These are phyloP conservation scores for Mortierella claussenii DNA, from an alignment of 192 early-diverging fungal species.

Conservation along the genomic window DNA sequence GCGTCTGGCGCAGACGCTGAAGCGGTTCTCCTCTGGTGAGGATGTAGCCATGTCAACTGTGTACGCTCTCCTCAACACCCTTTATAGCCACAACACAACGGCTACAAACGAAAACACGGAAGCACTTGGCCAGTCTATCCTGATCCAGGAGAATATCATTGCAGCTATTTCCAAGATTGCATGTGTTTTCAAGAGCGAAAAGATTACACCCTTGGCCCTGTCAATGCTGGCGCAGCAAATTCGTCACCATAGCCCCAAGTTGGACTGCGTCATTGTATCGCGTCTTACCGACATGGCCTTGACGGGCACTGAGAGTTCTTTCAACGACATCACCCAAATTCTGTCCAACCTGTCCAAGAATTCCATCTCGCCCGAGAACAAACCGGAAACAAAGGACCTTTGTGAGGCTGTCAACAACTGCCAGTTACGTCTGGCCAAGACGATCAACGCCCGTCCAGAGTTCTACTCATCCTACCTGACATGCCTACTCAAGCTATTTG, in stretches of 20 bases:
- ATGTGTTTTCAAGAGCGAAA: slow-evolving; percentile 63
- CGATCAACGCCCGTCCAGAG: slow-evolving; percentile 61
- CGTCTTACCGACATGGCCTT: slow-evolving; percentile 71
- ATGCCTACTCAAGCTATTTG: slow-evolving; percentile 65
- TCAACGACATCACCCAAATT: slow-evolving; percentile 68
- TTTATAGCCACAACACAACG: slow-evolving; percentile 32
- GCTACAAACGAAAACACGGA: slow-evolving; percentile 11
- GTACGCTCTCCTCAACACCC: slow-evolving; percentile 27
- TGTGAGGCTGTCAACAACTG: slow-evolving; percentile 61
- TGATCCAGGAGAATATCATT: slow-evolving; percentile 63
- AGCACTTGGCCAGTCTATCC: slow-evolving; percentile 12
- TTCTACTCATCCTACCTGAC: slow-evolving; percentile 63
- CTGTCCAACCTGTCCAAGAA: slow-evolving; percentile 59
- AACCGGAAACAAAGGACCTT: slow-evolving; percentile 52
- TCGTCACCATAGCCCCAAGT: slow-evolving; percentile 58
- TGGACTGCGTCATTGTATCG: slow-evolving; percentile 64
- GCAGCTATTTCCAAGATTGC: slow-evolving; percentile 65
- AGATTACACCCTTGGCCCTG: slow-evolving; percentile 68
- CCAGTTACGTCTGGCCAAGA: slow-evolving; percentile 59
- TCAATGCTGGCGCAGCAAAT: slow-evolving; percentile 74
- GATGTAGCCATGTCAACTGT: slow-evolving; percentile 44
- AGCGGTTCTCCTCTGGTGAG: slow-evolving; percentile 50
- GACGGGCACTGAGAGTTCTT: slow-evolving; percentile 61
- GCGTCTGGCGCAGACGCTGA: slow-evolving; percentile 61
- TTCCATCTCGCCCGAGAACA: slow-evolving; percentile 57